A percentile compares a stretch with the other conserved stretches of the same genome.
Conservation (phyloP, 2,329 filamentous ascomycete species). For the Purpureocillium lavendulum region DNA sequence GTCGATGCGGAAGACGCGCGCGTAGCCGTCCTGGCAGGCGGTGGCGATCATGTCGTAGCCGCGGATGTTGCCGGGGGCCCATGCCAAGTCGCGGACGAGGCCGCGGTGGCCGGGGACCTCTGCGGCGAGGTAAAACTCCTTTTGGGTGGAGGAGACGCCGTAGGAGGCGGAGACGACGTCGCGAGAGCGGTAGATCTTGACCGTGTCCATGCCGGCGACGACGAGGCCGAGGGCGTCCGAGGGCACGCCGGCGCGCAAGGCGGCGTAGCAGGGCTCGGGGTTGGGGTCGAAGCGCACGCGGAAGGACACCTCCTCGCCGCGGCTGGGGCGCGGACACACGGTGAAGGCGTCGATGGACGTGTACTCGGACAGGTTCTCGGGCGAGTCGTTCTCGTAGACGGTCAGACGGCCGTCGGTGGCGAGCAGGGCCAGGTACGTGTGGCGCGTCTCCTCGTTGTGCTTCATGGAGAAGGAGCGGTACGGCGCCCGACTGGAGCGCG, state of each 20-base stretch:
- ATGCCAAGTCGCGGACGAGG: slow-evolving; percentile 79
- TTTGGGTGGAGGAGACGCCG: slow-evolving; percentile 47
- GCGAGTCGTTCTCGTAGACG: slow-evolving; percentile 77
- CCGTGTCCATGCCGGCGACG: slow-evolving; percentile 76
- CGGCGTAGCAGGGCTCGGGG: slow-evolving; percentile 68
- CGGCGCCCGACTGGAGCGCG: slow-evolving; percentile 46
- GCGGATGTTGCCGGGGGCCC: slow-evolving; percentile 85
- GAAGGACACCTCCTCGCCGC: slow-evolving; percentile 84
- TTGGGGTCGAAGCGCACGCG: slow-evolving; percentile 84
- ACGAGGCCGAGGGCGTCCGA: slow-evolving; percentile 72
- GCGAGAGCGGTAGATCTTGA: slow-evolving; percentile 74
- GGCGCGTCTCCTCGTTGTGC: slow-evolving; percentile 66
- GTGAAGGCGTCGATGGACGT: slow-evolving; percentile 66
- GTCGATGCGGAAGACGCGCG: slow-evolving; percentile 79
- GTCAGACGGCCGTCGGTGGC: slow-evolving; percentile 73
- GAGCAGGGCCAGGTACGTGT: slow-evolving; percentile 79
- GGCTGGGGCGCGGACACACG: slow-evolving; percentile 59
- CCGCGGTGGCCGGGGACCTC: slow-evolving; percentile 66
- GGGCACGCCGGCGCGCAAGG: slow-evolving; percentile 72
- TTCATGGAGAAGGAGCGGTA: slow-evolving; percentile 83
- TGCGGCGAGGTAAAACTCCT: slow-evolving; percentile 78
- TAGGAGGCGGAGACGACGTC: slow-evolving; percentile 45
- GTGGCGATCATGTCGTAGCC: slow-evolving; percentile 88
- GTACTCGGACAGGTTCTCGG: slow-evolving; percentile 74
- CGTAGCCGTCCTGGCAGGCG: slow-evolving; percentile 83